Percentiles rank a stretch among this genome's conserved stretches.
Evolutionary conservation across 2,329 filamentous ascomycete genomes (phyloP).

Genomic region (Neoscytalidium dimidiatum): DNA sequence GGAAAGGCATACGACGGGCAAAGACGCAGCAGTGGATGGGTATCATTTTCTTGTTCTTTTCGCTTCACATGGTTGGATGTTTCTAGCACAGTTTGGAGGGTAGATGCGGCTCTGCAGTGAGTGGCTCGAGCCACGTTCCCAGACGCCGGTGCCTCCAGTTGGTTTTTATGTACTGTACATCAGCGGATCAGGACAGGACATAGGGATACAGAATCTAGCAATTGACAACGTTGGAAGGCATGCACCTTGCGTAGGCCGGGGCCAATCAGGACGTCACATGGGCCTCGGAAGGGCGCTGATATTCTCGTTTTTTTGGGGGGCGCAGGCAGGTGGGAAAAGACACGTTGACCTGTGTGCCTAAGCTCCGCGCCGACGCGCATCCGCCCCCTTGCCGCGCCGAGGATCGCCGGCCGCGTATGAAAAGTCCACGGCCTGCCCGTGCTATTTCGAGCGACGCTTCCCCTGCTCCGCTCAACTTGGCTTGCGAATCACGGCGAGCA

Average conservation of each 20-base stretch:
- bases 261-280: constrained; percentile 8
- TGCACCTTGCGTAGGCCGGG: constrained; percentile 3
- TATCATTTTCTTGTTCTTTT: neutral
- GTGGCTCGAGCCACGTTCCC: constrained; percentile 15
- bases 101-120: constrained; percentile 17
- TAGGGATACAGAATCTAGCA: constrained; percentile 16
- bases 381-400: constrained; percentile 16
- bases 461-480: constrained; percentile 20
- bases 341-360: constrained; percentile 7
- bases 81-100: neutral
- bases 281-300: constrained; percentile 9
- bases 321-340: constrained; percentile 1
- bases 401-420: constrained; percentile 18
- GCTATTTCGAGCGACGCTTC: constrained; percentile 19
- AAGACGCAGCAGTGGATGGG: neutral
- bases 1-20: neutral
- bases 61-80: neutral
- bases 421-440: constrained; percentile 17
- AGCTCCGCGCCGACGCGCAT: constrained; percentile 13
- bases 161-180: constrained; percentile 17
- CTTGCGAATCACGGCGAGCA: constrained; percentile 16
- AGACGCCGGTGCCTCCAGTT: constrained; percentile 5
- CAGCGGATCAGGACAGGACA: neutral
- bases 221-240: neutral
- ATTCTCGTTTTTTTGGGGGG: neutral